Conservation (phyloP, 2,329 filamentous ascomycete species). For the Fusarium sp. region DNA sequence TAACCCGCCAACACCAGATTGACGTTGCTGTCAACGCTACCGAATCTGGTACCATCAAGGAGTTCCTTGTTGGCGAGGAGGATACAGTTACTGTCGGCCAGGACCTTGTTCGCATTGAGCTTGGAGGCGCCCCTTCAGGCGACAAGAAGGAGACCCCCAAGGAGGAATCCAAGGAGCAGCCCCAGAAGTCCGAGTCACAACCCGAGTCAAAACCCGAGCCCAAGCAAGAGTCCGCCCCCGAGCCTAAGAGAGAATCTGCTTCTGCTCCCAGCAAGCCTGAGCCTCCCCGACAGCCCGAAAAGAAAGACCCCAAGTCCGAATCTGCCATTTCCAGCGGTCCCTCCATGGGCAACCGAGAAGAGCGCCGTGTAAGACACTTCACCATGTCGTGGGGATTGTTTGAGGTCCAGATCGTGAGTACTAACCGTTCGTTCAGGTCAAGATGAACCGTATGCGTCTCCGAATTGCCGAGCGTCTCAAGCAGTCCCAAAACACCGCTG, state of each 20-base stretch:
- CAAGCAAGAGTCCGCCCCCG: constrained; percentile 49
- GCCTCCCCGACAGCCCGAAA: constrained; percentile 41
- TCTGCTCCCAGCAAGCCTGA: constrained; percentile 47
- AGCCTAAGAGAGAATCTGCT: constrained; percentile 53
- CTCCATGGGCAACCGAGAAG: constrained; percentile 79
- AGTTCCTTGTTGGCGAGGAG: constrained; percentile 91
- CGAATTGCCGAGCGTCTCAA: constrained; percentile 97
- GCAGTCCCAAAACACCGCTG: constrained; percentile 98
- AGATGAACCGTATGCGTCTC: constrained; percentile 99
- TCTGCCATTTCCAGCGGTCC: constrained; percentile 50
- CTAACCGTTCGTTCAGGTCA: constrained; percentile 72
- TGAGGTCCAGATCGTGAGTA: neutral
- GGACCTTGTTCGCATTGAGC: constrained; percentile 87
- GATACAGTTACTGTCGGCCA: constrained; percentile 96
- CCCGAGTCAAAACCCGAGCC: constrained; percentile 54
- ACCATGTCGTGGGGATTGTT: neutral
- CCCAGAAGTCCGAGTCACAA: constrained; percentile 54
- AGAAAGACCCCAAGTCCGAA: constrained; percentile 47
- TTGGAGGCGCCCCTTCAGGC: constrained; percentile 69
- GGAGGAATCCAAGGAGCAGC: constrained; percentile 53
- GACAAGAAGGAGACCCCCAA: constrained; percentile 56
- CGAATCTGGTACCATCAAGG: constrained; percentile 89
- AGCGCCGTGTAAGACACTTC: constrained; percentile 78
- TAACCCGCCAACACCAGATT: constrained; percentile 69
- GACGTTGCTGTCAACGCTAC: constrained; percentile 97